A percentile compares a stretch with the other conserved stretches of the same genome.
phyloP scores from a whole-genome alignment of 306 rosid genomes.

The Pachyrhizus erosus region DNA sequence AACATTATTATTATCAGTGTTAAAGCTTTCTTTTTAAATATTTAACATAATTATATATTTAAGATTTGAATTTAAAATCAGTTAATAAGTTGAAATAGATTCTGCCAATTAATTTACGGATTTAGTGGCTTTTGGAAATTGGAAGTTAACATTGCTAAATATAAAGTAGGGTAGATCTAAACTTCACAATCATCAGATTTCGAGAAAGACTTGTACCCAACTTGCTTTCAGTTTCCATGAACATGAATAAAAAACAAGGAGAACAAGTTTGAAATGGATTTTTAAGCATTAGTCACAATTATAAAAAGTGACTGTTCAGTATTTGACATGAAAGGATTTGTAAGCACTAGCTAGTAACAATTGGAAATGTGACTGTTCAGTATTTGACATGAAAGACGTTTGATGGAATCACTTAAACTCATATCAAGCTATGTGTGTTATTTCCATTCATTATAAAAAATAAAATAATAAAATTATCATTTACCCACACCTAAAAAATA shows the following conservation, averaged over 20 bases:
- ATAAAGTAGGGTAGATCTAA: neutral
- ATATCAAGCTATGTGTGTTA: neutral
- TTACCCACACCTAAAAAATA: neutral
- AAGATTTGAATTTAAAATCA: too few species aligned
- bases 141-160: neutral
- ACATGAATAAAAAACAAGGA: neutral
- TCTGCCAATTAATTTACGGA: too few species aligned
- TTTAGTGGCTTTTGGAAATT: neutral
- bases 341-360: neutral
- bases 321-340: neutral
- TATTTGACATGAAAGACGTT: constrained; percentile 5
- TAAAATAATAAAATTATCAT: neutral
- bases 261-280: constrained; percentile 7
- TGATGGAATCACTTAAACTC: constrained; percentile 4
- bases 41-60: too few species aligned
- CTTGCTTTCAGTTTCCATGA: neutral
- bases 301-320: neutral
- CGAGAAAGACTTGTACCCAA: neutral
- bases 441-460: neutral
- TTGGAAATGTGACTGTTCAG: neutral
- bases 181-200: neutral
- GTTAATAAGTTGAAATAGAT: too few species aligned
- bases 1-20: too few species aligned
- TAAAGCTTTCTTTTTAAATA: too few species aligned
- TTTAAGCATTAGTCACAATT: neutral